Percentiles rank a stretch among this genome's conserved stretches.
Conservation (phyloP, 768 basidiomycete genomes). For the Mycena epipterygia region DNA sequence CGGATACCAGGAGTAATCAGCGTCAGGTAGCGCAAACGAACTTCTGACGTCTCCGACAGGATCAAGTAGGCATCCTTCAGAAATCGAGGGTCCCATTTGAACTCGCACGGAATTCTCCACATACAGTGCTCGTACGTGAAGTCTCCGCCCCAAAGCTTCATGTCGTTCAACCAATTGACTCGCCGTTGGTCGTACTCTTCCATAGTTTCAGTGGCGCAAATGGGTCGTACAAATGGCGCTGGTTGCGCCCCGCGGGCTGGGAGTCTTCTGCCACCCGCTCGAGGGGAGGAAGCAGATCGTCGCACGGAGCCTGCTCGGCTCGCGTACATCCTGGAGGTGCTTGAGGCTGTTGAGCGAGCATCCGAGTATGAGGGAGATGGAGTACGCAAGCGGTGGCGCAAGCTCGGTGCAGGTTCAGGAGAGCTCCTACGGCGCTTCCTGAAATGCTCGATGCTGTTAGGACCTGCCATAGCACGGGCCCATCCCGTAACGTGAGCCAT, state of each 20-base stretch:
- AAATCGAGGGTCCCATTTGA: neutral
- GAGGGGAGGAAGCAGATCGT: neutral
- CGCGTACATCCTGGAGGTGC: too few species aligned
- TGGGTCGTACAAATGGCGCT: neutral
- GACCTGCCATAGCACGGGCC: neutral
- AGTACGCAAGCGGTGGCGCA: neutral
- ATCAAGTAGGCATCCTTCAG: neutral
- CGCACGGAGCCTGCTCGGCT: too few species aligned
- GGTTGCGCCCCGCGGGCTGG: too few species aligned
- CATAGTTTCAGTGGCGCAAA: neutral
- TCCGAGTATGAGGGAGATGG: too few species aligned
- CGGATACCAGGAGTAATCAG: neutral
- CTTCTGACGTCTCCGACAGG: neutral
- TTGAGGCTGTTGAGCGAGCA: too few species aligned
- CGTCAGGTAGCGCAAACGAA: conserved; percentile 1
- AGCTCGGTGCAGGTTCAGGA: too few species aligned
- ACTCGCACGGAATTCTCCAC: neutral
- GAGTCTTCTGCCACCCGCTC: neutral
- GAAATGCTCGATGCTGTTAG: neutral
- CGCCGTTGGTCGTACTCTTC: neutral
- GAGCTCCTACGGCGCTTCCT: too few species aligned
- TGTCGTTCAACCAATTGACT: neutral
- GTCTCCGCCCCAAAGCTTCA: neutral
- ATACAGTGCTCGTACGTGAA: neutral
- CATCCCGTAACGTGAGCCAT: neutral